phyloP scores from a whole-genome alignment of 331 rosid species.

The Malus hybrid region DNA sequence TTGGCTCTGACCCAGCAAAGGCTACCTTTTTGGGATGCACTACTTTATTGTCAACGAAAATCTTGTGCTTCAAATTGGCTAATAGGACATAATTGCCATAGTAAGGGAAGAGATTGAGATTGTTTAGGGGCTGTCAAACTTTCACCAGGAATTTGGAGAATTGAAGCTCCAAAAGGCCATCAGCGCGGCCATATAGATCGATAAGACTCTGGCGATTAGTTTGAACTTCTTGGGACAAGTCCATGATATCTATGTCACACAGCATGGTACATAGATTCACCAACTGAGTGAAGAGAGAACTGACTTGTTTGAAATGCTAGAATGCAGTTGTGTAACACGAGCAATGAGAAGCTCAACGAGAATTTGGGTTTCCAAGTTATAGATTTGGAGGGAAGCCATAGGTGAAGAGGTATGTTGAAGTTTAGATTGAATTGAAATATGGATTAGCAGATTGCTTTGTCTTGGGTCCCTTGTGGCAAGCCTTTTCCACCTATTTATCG shows the following conservation, averaged over 20 bases:
- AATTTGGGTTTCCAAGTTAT: conserved; percentile 30
- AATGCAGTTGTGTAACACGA: conserved; percentile 44
- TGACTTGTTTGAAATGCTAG: conserved; percentile 57
- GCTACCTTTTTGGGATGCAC: conserved; percentile 44
- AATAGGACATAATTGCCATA: conserved; percentile 57
- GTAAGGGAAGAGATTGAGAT: conserved; percentile 52
- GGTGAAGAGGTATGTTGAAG: background rate
- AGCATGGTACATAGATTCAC: conserved; percentile 57
- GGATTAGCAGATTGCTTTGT: background rate
- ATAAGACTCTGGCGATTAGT: conserved; percentile 55
- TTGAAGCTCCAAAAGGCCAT: conserved; percentile 62
- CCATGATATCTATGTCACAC: conserved; percentile 37
- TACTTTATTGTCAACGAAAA: conserved; percentile 38
- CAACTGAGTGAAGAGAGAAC: conserved; percentile 46
- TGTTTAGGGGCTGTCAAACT: conserved; percentile 35
- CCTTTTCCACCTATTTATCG: conserved; percentile 30
- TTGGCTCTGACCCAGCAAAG: conserved; percentile 75
- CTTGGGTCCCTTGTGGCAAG: background rate
- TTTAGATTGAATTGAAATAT: background rate
- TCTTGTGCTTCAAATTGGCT: conserved; percentile 40
- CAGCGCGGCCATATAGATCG: conserved; percentile 45
- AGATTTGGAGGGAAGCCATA: conserved; percentile 50
- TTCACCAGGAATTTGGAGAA: conserved; percentile 46
- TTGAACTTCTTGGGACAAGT: conserved; percentile 39
- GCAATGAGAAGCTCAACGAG: conserved; percentile 28